Evolutionary conservation across 116 monocot genomes (phyloP).

Genomic region (Phalaenopsis hybrid): DNA sequence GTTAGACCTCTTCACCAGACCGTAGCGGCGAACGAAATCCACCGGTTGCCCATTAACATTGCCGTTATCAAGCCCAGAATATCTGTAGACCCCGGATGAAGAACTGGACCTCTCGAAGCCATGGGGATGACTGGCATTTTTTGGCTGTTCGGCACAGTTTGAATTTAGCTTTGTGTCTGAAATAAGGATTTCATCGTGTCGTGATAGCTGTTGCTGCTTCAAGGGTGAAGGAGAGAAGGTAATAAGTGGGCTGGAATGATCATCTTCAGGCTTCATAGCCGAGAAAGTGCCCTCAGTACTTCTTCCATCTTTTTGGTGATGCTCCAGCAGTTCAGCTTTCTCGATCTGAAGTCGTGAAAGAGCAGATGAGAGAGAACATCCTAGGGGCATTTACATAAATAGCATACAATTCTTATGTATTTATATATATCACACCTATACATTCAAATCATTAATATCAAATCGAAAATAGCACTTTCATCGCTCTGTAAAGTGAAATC

Average conservation of each 20-base stretch:
- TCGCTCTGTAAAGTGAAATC: too few species aligned
- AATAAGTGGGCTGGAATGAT: not conserved
- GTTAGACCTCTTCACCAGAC: conserved; percentile 4
- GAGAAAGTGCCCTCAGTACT: not conserved
- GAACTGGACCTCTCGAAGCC: conserved; percentile 5
- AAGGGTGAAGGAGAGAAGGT: not conserved
- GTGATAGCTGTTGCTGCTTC: not conserved
- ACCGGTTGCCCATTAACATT: not conserved
- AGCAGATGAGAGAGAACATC: not conserved
- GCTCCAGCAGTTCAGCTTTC: not conserved
- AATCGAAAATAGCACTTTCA: too few species aligned
- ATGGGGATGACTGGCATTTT: not conserved
- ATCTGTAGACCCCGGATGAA: not conserved
- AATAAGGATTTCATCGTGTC: not conserved
- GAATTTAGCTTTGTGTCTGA: not conserved
- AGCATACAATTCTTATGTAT: not conserved
- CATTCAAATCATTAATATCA: too few species aligned
- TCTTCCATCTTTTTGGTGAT: not conserved
- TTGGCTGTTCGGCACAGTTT: not conserved
- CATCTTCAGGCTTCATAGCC: not conserved
- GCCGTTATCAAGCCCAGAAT: not conserved
- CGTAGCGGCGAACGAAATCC: not conserved
- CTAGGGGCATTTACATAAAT: not conserved
- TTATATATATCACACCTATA: too few species aligned
- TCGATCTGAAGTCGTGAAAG: not conserved